Evolutionary conservation across 352 stramenopile species (phyloP).

Genomic region (Phytophthora crassamura): DNA sequence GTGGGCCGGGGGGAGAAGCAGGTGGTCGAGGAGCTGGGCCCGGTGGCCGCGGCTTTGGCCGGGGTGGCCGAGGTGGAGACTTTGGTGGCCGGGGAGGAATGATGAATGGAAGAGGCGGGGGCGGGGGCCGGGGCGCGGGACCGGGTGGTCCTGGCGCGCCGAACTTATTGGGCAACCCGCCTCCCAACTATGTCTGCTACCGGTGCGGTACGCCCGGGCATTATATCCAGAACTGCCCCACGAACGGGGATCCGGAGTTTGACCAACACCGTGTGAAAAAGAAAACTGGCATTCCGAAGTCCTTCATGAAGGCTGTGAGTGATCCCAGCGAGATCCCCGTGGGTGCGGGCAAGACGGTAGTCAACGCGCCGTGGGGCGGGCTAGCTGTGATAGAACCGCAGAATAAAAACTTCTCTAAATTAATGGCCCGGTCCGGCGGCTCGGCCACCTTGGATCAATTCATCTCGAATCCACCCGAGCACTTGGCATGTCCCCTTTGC

Average conservation of each 20-base stretch:
- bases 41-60: constrained; percentile 53
- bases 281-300: constrained; percentile 89
- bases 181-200: constrained; percentile 88
- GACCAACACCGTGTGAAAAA: constrained; percentile 90
- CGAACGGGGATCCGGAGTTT: constrained; percentile 88
- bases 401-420: constrained; percentile 94
- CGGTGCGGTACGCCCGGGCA: constrained; percentile 84
- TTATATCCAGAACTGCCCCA: constrained; percentile 91
- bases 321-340: constrained; percentile 87
- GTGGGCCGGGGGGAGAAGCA: constrained; percentile 40
- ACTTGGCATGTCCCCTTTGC: constrained; percentile 90
- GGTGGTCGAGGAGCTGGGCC: constrained; percentile 47
- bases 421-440: constrained; percentile 89
- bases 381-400: constrained; percentile 91
- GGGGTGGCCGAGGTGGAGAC: constrained; percentile 45
- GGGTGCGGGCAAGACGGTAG: constrained; percentile 86
- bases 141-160: constrained; percentile 20
- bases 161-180: constrained; percentile 61
- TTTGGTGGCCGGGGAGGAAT: constrained; percentile 54
- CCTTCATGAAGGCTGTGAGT: constrained; percentile 89
- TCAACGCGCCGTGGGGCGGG: constrained; percentile 85
- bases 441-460: constrained; percentile 91
- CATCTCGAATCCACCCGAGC: constrained; percentile 89
- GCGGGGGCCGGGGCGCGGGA: constrained; percentile 39
- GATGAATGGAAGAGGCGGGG: constrained; percentile 62